Evolutionary conservation across 75 land plant genomes (phyloP).

Genomic region (Larix kaempferi): DNA sequence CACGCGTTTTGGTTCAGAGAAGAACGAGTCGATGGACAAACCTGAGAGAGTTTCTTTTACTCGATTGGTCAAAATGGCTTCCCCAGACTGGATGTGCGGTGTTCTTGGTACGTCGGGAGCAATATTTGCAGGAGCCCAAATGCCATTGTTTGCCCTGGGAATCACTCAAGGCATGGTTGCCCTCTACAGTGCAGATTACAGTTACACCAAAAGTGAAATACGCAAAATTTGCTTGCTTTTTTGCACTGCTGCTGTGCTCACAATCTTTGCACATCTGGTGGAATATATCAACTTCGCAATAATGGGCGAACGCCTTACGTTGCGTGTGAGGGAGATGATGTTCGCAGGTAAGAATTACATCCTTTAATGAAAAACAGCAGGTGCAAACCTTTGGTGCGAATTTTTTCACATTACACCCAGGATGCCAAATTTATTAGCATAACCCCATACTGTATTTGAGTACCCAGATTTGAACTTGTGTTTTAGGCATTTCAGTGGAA

Average conservation of each 20-base stretch:
- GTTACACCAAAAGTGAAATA: constrained; percentile 53
- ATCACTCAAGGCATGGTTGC: constrained; percentile 84
- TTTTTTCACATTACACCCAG: too few relatives aligned
- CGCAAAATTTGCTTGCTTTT: constrained; percentile 71
- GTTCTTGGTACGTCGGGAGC: constrained; percentile 63
- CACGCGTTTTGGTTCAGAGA: constrained; percentile 19
- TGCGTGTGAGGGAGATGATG: constrained; percentile 86
- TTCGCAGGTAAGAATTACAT: constrained; percentile 54
- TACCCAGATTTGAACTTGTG: too few relatives aligned
- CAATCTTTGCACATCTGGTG: constrained; percentile 54
- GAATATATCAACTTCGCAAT: constrained; percentile 71
- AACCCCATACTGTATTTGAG: too few relatives aligned
- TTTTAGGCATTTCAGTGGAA: too few relatives aligned
- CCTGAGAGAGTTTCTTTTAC: constrained; percentile 33
- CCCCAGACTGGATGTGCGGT: constrained; percentile 79
- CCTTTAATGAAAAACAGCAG: too few relatives aligned
- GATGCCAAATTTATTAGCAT: too few relatives aligned
- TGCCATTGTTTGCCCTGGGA: constrained; percentile 92
- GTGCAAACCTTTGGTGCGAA: too few relatives aligned
- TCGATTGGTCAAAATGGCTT: constrained; percentile 62
- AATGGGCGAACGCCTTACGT: constrained; percentile 90
- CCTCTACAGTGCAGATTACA: constrained; percentile 67
- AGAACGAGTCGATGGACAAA: neutral
- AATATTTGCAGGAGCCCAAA: constrained; percentile 68
- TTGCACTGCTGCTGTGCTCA: constrained; percentile 55